Evolutionary conservation across 2,329 filamentous ascomycete genomes (phyloP), one percentile per base, ranked within the genome.

Genomic region (Moelleriella libera): DNA sequence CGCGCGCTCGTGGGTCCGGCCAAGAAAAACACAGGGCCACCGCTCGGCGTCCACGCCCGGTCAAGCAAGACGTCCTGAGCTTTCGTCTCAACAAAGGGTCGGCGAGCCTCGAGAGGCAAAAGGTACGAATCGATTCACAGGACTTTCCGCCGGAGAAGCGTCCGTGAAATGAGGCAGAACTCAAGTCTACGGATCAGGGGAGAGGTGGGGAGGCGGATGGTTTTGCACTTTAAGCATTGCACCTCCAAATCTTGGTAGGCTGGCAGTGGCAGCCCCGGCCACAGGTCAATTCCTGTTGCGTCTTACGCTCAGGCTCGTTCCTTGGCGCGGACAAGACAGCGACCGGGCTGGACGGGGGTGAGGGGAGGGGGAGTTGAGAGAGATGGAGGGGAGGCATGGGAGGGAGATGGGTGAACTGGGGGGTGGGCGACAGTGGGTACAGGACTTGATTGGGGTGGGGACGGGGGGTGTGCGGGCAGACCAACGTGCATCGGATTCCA

Each of bases 121-220:
- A 21, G 29, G 34, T 7, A 12, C 34, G 12, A 37, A 12, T 37
- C 34, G 12, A 31, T 34, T 28, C 9, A 29, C 10, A 14, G 41
- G 8, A 40, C 28, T 43, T 46, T 45, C 43, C 30, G 11, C 43
- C 31, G 21, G 32, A 48, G 41, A 46, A 46, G 43, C 41, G 45
- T 44, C 7, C 44, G 31, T 6, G 41, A 49, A 41, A 47, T 6
- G 42, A 49, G 41, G 47, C 42, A 41, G 40, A 28, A 34, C 45
- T 7, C 40, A 30, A 30, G 5, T 37, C 6, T 6, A 45, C 31
- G 39, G 30, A 28, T 40, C 10, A 9, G 14, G 14, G 31, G 48
- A 45, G 49, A 40, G 43, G 43, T 45, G 49, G 47, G 49, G 45
- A 50, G 47, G 45, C 11, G 45, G 47, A 40, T 47, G 43, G 49